Conservation (phyloP, 2,329 filamentous ascomycete genomes). For the Peltaster fructicola region DNA sequence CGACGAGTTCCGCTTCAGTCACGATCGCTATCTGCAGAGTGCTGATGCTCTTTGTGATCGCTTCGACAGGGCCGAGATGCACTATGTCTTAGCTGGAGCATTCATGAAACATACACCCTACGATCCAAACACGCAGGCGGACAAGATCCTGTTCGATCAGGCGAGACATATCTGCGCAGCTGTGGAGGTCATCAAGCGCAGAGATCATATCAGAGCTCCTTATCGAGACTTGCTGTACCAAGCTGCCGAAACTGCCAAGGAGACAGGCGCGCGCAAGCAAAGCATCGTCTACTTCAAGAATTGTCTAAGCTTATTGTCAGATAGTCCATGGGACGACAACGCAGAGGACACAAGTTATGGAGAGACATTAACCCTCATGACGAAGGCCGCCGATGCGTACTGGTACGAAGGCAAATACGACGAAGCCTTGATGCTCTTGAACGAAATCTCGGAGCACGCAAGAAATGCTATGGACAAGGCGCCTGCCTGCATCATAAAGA, state of each 20-base stretch:
- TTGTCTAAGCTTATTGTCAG: conserved; percentile 62
- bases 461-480: conserved; percentile 62
- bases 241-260: conserved; percentile 59
- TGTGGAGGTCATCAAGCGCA: conserved; percentile 53
- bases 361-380: conserved; percentile 65
- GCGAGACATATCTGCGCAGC: conserved; percentile 70
- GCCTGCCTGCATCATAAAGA: conserved; percentile 67
- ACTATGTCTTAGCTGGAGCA: conserved; percentile 71
- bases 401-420: conserved; percentile 58
- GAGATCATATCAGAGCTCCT: conserved; percentile 27
- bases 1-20: conserved; percentile 69
- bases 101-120: conserved; percentile 52
- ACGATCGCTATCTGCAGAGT: conserved; percentile 76
- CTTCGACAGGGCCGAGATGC: conserved; percentile 57
- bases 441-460: conserved; percentile 51
- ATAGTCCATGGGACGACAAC: conserved; percentile 54
- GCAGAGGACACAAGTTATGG: conserved; percentile 61
- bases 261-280: conserved; percentile 67
- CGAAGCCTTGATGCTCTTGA: conserved; percentile 50
- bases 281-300: conserved; percentile 66
- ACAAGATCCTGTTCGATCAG: conserved; percentile 45
- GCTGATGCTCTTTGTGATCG: conserved; percentile 52
- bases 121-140: conserved; percentile 36
- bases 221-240: conserved; percentile 64
- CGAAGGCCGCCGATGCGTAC: conserved; percentile 66